Conservation (phyloP, 768 basidiomycete genomes). For the Plicaturopsis crispa region DNA sequence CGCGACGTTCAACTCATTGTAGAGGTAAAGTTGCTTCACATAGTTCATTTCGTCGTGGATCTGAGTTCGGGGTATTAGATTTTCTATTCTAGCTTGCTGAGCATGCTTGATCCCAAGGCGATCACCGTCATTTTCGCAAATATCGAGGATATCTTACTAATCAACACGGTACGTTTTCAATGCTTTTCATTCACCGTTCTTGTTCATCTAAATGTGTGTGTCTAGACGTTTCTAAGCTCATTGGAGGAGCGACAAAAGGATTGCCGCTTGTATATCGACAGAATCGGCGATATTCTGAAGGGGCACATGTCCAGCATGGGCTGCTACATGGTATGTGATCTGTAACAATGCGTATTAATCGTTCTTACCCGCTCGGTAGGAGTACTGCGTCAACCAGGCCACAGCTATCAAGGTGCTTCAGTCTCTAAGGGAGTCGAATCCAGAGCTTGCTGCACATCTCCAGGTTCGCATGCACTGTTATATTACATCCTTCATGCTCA, state of each 20-base stretch:
- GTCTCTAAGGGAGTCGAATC: constrained; percentile 60
- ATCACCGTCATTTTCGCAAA: constrained; percentile 85
- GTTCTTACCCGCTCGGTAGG: constrained; percentile 30
- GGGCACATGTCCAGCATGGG: constrained; percentile 70
- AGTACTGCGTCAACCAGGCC: constrained; percentile 87
- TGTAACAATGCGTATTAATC: background rate
- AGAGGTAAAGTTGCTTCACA: constrained; percentile 42
- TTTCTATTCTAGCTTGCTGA: constrained; percentile 78
- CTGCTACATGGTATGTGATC: constrained; percentile 62
- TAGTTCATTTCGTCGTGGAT: background rate
- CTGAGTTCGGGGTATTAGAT: constrained; percentile 36
- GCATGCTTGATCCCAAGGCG: constrained; percentile 67
- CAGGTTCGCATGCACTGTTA: constrained; percentile 36
- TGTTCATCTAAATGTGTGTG: constrained; percentile 4
- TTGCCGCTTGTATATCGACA: constrained; percentile 86
- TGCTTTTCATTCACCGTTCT: background rate
- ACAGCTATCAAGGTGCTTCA: constrained; percentile 73
- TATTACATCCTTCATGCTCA: background rate
- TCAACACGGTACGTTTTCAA: constrained; percentile 62
- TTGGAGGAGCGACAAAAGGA: constrained; percentile 89
- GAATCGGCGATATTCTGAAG: constrained; percentile 78
- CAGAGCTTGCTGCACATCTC: constrained; percentile 56
- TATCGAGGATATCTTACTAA: constrained; percentile 85
- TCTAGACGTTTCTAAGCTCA: constrained; percentile 73
- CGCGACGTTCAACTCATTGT: constrained; percentile 88